Base-by-base conservation (phyloP, 1,284 basidiomycete genomes). In the Grifola frondosa region DNA sequence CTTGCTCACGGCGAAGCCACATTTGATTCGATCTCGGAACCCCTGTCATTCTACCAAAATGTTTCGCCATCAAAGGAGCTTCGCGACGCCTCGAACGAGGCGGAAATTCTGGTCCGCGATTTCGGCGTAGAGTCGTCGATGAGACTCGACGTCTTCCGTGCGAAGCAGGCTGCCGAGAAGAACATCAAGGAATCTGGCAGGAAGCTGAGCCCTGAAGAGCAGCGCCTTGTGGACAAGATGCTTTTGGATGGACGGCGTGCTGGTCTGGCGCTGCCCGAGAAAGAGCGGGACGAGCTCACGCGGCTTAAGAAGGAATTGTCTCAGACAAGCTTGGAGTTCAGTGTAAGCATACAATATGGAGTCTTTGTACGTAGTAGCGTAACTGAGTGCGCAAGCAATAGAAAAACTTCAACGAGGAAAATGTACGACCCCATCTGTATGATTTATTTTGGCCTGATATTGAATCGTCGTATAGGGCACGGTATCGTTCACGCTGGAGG, bases 401-500 rank as follows among this genome's bases (percentile, higher is more conserved):
- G 81, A 88, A 88, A 83, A 89, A 90, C 66, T 88, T 83, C 65
- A 91, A 91, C 55, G 87, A 92, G 62, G 90, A 92, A 59, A 84
- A 84, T 41, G 88, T 88, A 53, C 35, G 10, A n/a, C n/a, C n/a
- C n/a, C n/a, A n/a, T n/a, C 24, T 17, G 4, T 22, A n/a, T 17
- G 33, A 13, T 30, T 13, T 4, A 4, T 11, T 19, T 12, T 6
- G 3, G 5, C 12, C 13, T 11, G 17, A 16, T 30, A 37, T 39
- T 25, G 11, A 9, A 22, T n/a, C 28, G 23, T 10, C n/a, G 11
- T 42, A 13, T 20, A 89, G 84, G 80, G 75, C 10, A 65, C 68
- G 20, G 70, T 89, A 26, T 67, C 70, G 5, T 88, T 90, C 54
- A 87, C 82, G 0, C 67, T 65, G 23, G 77, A 88, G 53, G 84